Evolutionary conservation across 768 basidiomycete genomes (phyloP).

Genomic region (Boletellus emodensis): DNA sequence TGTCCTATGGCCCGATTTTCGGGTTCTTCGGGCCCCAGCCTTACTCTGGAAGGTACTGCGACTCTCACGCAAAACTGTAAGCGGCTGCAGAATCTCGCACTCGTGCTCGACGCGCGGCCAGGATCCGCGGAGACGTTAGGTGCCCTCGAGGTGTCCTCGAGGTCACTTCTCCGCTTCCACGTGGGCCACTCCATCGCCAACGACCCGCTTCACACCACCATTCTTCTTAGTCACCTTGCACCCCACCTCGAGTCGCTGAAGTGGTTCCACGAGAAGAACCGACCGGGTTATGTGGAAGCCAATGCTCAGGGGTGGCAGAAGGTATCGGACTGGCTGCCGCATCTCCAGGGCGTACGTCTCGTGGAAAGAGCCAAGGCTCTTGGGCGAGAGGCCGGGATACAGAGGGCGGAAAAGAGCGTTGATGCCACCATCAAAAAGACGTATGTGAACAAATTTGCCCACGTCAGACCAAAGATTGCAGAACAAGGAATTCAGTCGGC

Average conservation of each 20-base stretch:
- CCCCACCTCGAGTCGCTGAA: slow-evolving; percentile 65
- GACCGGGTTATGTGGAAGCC: slow-evolving; percentile 63
- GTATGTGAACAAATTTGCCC: slow-evolving; percentile 38
- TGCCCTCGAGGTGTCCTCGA: slow-evolving; percentile 51
- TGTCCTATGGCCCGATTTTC: slow-evolving; percentile 70
- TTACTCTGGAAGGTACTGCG: slow-evolving; percentile 62
- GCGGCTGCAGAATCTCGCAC: slow-evolving; percentile 59
- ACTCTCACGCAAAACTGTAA: slow-evolving; percentile 55
- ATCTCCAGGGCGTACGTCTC: slow-evolving; percentile 62
- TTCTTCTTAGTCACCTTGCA: slow-evolving; percentile 75
- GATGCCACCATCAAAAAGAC: slow-evolving; percentile 48
- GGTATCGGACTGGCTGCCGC: slow-evolving; percentile 66
- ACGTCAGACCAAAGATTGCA: slow-evolving; percentile 35
- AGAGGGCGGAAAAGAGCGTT: slow-evolving; percentile 40
- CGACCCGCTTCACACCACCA: slow-evolving; percentile 65
- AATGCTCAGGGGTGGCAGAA: slow-evolving; percentile 69
- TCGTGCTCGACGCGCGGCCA: slow-evolving; percentile 57
- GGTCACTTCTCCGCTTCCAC: slow-evolving; percentile 65
- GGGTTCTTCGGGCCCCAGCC: slow-evolving; percentile 44
- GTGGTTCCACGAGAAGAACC: slow-evolving; percentile 76
- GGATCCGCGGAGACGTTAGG: slow-evolving; percentile 44
- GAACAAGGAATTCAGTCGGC: slow-evolving; percentile 37
- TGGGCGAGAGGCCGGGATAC: slow-evolving; percentile 14
- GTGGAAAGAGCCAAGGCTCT: slow-evolving; percentile 50
- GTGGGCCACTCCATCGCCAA: slow-evolving; percentile 71